phyloP scores from a whole-genome alignment of 148 eudicot genomes.

The Polygonum aviculare region DNA sequence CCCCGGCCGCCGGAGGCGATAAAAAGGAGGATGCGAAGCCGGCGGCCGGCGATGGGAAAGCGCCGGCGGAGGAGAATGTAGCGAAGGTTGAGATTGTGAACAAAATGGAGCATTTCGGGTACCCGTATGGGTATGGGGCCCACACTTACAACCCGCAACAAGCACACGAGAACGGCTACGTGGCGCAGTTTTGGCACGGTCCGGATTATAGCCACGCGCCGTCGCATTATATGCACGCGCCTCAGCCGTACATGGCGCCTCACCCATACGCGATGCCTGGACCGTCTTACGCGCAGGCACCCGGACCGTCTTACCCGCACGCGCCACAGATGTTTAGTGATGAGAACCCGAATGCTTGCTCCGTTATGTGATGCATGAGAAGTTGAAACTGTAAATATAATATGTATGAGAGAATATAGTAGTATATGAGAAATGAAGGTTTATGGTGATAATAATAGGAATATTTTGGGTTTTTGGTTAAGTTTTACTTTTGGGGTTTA shows the following conservation, averaged over 20 bases:
- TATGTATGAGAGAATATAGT: background rate
- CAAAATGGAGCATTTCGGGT: slow-evolving; percentile 11
- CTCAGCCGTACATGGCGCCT: background rate
- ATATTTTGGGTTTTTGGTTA: background rate
- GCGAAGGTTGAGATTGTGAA: slow-evolving; percentile 11
- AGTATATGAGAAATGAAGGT: background rate
- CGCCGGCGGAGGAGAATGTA: background rate
- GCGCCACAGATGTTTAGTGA: slow-evolving; percentile 12
- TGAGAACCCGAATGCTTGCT: slow-evolving; percentile 14
- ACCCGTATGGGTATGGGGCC: slow-evolving; percentile 2
- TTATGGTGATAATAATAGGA: background rate
- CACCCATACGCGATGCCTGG: background rate
- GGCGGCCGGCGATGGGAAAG: background rate
- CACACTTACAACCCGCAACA: background rate
- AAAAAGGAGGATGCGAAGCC: background rate
- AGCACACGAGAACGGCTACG: background rate
- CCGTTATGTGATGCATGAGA: background rate
- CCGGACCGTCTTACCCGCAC: background rate
- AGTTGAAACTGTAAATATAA: background rate
- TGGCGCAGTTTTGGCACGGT: background rate
- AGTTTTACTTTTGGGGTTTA: background rate
- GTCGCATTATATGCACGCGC: background rate
- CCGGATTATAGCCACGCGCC: background rate
- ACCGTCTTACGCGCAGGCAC: background rate
- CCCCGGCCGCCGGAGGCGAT: background rate